A percentile compares a stretch with the other conserved stretches of the same genome.
Evolutionary conservation across 495 filamentous ascomycete genomes (phyloP).

Genomic region (Penicillium roqueforti): DNA sequence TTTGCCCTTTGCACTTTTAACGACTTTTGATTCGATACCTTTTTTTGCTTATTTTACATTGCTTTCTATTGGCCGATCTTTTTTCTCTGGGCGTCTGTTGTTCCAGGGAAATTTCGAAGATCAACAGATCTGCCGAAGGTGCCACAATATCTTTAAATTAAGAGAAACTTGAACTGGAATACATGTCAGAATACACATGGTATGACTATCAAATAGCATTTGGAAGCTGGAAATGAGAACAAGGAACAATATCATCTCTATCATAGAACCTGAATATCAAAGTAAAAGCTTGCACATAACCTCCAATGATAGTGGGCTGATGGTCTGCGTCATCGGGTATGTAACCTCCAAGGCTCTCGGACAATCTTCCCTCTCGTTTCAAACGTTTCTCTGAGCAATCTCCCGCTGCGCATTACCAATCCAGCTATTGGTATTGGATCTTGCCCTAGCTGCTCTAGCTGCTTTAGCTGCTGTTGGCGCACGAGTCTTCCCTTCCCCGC

Average conservation of each 20-base stretch:
- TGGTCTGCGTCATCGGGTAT: slow-evolving; percentile 3
- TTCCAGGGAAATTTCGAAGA: background rate
- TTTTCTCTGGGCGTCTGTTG: background rate
- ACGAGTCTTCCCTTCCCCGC: slow-evolving; percentile 1
- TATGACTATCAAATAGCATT: background rate
- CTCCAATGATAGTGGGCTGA: slow-evolving; percentile 1
- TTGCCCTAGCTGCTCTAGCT: background rate
- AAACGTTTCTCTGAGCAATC: slow-evolving; percentile 3
- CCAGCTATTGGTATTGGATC: background rate
- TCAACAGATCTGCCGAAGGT: slow-evolving; percentile 4
- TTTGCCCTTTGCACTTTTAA: too few relatives aligned
- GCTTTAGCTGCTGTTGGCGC: background rate
- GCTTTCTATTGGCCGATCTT: background rate
- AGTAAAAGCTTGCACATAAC: background rate
- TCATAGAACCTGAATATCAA: background rate
- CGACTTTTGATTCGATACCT: slow-evolving; percentile 9
- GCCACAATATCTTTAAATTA: background rate
- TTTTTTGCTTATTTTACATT: slow-evolving; percentile 3
- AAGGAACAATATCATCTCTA: background rate
- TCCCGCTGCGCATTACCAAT: slow-evolving; percentile 4
- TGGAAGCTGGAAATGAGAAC: background rate
- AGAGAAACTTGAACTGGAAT: background rate
- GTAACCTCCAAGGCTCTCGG: background rate
- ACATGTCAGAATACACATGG: background rate
- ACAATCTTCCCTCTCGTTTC: background rate